These are phyloP conservation scores for Phascolomyces articulosus DNA, from an alignment of 371 early-diverging fungal species.

Conservation along the genomic window DNA sequence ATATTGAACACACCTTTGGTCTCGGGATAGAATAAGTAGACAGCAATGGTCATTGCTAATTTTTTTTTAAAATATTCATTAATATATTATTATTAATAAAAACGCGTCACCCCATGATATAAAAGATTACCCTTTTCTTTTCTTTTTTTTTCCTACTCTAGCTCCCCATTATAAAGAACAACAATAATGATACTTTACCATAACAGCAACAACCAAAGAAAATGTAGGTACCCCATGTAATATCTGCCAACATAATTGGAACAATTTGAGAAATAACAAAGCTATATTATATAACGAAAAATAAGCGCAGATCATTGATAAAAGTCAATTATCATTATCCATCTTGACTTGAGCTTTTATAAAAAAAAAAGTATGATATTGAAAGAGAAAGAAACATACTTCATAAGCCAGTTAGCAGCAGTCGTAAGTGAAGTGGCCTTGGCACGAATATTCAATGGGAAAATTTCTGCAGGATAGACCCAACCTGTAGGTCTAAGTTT, in stretches of 20 bases:
- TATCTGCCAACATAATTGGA: conserved; percentile 44
- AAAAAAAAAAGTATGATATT: not conserved
- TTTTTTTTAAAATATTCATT: too few species aligned
- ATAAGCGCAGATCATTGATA: too few species aligned
- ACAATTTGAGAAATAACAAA: conserved; percentile 48
- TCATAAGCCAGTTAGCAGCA: conserved; percentile 67
- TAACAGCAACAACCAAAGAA: conserved; percentile 58
- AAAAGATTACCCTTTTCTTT: too few species aligned
- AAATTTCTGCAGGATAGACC: conserved; percentile 72
- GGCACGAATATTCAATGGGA: conserved; percentile 50
- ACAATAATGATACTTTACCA: conserved; percentile 4
- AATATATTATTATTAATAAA: too few species aligned
- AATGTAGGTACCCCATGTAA: conserved; percentile 60
- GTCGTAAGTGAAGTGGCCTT: conserved; percentile 57
- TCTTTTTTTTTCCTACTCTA: too few species aligned
- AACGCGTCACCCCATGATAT: too few species aligned
- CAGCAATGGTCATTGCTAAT: conserved; percentile 33
- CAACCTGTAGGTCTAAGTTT: conserved; percentile 38
- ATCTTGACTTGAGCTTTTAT: too few species aligned
- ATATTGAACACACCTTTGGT: conserved; percentile 53
- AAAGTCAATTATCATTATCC: too few species aligned
- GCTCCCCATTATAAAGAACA: too few species aligned
- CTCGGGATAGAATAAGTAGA: conserved; percentile 54
- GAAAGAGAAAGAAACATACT: not conserved
- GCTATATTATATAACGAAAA: conserved; percentile 15